A percentile compares a stretch with the other conserved stretches of the same genome.
These are phyloP conservation scores for Hygrophoropsis aurantiaca DNA, from an alignment of 768 basidiomycete species.

Conservation along the genomic window DNA sequence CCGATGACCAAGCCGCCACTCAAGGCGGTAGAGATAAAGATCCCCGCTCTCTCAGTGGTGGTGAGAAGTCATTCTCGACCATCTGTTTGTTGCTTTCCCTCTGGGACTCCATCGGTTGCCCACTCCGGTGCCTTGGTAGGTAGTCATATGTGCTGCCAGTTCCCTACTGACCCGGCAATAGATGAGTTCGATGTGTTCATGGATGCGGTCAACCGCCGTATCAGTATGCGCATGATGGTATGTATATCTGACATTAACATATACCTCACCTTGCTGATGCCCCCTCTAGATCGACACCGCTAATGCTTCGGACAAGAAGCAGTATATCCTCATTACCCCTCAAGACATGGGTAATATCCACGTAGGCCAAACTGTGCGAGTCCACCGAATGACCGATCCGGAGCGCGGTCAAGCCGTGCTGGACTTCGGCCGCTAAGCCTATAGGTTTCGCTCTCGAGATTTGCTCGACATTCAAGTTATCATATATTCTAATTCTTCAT, in stretches of 20 bases:
- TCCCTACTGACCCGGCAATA: constrained; percentile 23
- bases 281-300: constrained; percentile 78
- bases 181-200: constrained; percentile 99
- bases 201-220: constrained; percentile 88
- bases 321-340: constrained; percentile 96
- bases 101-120: constrained; percentile 95
- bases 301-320: constrained; percentile 81
- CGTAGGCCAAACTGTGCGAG: constrained; percentile 67
- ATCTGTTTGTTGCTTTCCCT: constrained; percentile 91
- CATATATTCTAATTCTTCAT: too few relatives aligned
- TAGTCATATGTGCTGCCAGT: constrained; percentile 1
- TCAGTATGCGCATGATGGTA: constrained; percentile 96
- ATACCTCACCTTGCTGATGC: constrained; percentile 4
- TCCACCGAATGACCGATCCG: constrained; percentile 78
- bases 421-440: constrained; percentile 22
- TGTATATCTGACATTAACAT: constrained; percentile 15
- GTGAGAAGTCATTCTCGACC: constrained; percentile 96
- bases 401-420: constrained; percentile 62
- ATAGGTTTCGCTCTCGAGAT: too few relatives aligned
- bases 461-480: too few relatives aligned
- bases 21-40: constrained; percentile 73
- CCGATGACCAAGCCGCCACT: constrained; percentile 71
- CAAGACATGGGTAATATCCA: constrained; percentile 81
- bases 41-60: constrained; percentile 84
- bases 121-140: constrained; percentile 85